Base-by-base conservation (phyloP, 2,329 filamentous ascomycete genomes). In the Chaetomiaceae sp. region DNA sequence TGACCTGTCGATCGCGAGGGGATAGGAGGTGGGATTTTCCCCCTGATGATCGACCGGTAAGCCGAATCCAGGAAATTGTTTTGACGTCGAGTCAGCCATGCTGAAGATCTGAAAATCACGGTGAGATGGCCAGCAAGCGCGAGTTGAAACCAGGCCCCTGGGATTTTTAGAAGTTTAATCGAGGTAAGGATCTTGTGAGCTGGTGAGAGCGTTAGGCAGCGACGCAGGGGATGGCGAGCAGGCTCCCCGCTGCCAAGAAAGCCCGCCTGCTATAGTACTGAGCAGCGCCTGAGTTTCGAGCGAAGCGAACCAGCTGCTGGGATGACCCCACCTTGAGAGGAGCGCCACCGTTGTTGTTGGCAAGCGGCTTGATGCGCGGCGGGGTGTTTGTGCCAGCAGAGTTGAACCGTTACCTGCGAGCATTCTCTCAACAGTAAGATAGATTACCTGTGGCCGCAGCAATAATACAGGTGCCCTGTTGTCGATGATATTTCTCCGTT, bases 11-110 rank as follows among this genome's bases (percentile, higher is more conserved):
- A 41, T 21, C 27, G 36, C 36, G 27, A 48, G 46, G 36, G 46
- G 46, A 10, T 33, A 48, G 16, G 27, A n/a, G 25, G 9, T n/a
- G 46, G 8, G 13, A 6, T 43, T 13, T n/a, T n/a, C n/a, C 10
- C 20, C 21, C n/a, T 37, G 33, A n/a, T 33, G 25, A 23, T 33
- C 25, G n/a, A 53, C 27, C 5, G 36, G 36, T 27, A 48, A 37
- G 46, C 36, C 46, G 23, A 43, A 29, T 11, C 48, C 38, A n/a
- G 50, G 42, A 16, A 47, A 47, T 30, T 29, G 37, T n/a, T 50
- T 43, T 27, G 29, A 29, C 20, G 29, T 50, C 6, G 45, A 32
- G 36, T 10, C 32, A 32, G 23, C 33, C 40, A 43, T 44, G 30
- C 7, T 40, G n/a, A n/a, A 13, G 20, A n/a, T 4, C 18, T n/a